These are phyloP conservation scores for Solanum virginianum DNA, from an alignment of 257 asterid species.

Conservation along the genomic window DNA sequence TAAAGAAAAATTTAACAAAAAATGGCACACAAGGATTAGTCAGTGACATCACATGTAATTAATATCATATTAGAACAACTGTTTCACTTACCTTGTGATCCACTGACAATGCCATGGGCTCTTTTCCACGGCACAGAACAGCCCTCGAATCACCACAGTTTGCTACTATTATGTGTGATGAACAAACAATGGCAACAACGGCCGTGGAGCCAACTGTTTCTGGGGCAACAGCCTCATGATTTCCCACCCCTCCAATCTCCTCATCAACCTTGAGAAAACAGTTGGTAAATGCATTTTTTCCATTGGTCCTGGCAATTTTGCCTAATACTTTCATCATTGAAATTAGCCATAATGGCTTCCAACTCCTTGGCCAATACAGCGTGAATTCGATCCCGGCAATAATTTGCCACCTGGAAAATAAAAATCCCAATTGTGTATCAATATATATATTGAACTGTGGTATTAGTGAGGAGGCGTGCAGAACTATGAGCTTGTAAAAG, in stretches of 20 bases:
- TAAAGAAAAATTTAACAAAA: background rate
- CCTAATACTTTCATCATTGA: conserved; percentile 12
- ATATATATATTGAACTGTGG: background rate
- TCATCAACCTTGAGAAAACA: conserved; percentile 81
- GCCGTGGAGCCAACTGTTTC: conserved; percentile 97
- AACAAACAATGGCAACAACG: conserved; percentile 74
- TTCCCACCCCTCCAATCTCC: conserved; percentile 51
- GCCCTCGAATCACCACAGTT: conserved; percentile 97
- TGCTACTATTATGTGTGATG: conserved; percentile 88
- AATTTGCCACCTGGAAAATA: conserved; percentile 66
- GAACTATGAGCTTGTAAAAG: background rate
- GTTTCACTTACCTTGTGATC: conserved; percentile 69
- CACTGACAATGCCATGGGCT: conserved; percentile 55
- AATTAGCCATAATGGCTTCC: conserved; percentile 23
- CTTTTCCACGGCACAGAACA: conserved; percentile 86
- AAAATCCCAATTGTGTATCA: background rate
- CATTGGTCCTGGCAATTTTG: conserved; percentile 46
- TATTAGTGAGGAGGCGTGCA: background rate
- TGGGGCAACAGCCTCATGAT: conserved; percentile 54
- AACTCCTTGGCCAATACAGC: conserved; percentile 56
- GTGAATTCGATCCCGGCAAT: conserved; percentile 71
- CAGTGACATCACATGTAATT: conserved; percentile 1
- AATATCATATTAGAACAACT: background rate
- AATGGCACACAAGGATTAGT: background rate
- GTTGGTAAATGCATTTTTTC: conserved; percentile 48